Evolutionary conservation across 345 rosid genomes (phyloP).

Genomic region (Euphorbia pulcherrima): DNA sequence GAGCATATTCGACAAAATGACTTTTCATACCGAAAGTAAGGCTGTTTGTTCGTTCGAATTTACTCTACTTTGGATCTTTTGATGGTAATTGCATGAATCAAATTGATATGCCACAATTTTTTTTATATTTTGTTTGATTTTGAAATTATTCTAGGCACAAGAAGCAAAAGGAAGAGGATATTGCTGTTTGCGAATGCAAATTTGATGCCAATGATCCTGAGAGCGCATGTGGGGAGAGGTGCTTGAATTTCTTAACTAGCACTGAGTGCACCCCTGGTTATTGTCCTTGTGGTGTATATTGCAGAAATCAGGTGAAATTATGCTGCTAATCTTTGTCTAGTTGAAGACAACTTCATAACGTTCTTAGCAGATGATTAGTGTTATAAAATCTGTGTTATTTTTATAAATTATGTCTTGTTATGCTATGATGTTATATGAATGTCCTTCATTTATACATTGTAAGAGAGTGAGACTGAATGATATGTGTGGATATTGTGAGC

Average conservation of each 20-base stretch:
- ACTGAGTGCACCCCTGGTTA: conserved; percentile 85
- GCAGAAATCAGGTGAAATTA: conserved; percentile 71
- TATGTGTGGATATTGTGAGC: not conserved
- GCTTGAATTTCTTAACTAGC: conserved; percentile 79
- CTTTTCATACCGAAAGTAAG: conserved; percentile 65
- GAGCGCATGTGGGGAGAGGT: conserved; percentile 82
- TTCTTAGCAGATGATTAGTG: too few relatives aligned
- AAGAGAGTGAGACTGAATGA: not conserved
- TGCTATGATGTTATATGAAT: not conserved
- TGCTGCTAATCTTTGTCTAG: not conserved
- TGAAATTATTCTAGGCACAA: conserved; percentile 49
- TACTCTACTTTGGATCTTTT: not conserved
- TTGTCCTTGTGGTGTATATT: conserved; percentile 68
- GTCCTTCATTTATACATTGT: not conserved
- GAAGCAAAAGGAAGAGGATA: conserved; percentile 93
- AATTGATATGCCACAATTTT: not conserved
- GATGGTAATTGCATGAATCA: not conserved
- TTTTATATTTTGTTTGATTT: conserved; percentile 1
- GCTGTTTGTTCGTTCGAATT: not conserved
- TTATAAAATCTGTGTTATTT: not conserved
- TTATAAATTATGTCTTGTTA: not conserved
- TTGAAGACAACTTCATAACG: not conserved
- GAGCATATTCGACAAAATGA: conserved; percentile 68
- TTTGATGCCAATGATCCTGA: conserved; percentile 61
- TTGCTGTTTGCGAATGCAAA: conserved; percentile 77